Evolutionary conservation across 495 filamentous ascomycete genomes (phyloP).

Genomic region (Chaetomium fimeti): DNA sequence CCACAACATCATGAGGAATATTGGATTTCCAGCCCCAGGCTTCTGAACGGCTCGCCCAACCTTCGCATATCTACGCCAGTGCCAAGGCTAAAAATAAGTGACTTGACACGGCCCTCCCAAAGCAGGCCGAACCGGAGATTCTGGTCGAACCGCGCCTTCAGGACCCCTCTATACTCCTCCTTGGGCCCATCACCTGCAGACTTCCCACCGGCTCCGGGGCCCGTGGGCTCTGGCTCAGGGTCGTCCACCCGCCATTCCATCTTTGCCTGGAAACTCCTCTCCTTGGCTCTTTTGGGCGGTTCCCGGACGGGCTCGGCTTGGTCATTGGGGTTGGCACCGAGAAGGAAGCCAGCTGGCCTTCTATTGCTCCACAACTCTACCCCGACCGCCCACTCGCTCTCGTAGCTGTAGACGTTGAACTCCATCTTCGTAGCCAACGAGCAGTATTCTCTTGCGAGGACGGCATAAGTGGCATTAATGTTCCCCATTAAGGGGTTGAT

Average conservation of each 20-base stretch:
- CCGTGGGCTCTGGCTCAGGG: slow-evolving; percentile 29
- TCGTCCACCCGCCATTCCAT: slow-evolving; percentile 55
- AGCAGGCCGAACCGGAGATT: slow-evolving; percentile 77
- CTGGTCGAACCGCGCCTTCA: slow-evolving; percentile 86
- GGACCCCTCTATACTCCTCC: slow-evolving; percentile 75
- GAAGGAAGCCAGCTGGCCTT: slow-evolving; percentile 42
- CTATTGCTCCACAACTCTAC: slow-evolving; percentile 80
- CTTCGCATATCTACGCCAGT: slow-evolving; percentile 72
- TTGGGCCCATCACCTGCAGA: slow-evolving; percentile 31
- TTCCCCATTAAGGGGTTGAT: slow-evolving; percentile 92
- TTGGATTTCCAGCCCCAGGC: slow-evolving; percentile 81
- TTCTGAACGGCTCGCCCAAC: slow-evolving; percentile 65
- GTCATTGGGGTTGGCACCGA: slow-evolving; percentile 35
- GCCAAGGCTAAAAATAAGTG: slow-evolving; percentile 86
- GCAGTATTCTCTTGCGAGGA: slow-evolving; percentile 75
- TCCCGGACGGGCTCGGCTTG: slow-evolving; percentile 29
- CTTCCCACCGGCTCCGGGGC: slow-evolving; percentile 9
- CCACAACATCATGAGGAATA: slow-evolving; percentile 70
- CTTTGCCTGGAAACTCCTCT: slow-evolving; percentile 55
- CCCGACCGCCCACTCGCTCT: slow-evolving; percentile 86
- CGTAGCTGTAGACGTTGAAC: slow-evolving; percentile 98
- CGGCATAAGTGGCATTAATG: slow-evolving; percentile 83
- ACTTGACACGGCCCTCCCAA: slow-evolving; percentile 93
- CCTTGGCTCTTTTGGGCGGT: slow-evolving; percentile 31
- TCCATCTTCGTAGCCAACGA: slow-evolving; percentile 87